A percentile compares a stretch with the other conserved stretches of the same genome.
These are phyloP conservation scores for Tetracladium marchalianum DNA, from an alignment of 495 filamentous ascomycete species.

Conservation along the genomic window DNA sequence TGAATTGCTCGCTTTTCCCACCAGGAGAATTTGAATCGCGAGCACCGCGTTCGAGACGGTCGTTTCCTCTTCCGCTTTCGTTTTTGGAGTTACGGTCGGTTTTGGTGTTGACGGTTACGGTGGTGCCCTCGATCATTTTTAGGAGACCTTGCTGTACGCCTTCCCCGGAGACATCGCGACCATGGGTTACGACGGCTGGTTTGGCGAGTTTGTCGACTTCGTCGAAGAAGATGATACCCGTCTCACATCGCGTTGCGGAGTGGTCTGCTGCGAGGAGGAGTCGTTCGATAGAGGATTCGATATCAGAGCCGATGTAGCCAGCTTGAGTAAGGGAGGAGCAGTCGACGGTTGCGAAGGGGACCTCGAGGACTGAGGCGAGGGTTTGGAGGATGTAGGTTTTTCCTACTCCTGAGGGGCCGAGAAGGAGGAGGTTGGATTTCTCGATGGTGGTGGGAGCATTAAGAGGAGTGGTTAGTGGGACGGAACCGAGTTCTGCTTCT, in stretches of 20 bases:
- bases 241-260: slow-evolving; percentile 74
- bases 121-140: slow-evolving; percentile 95
- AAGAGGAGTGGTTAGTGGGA: slow-evolving; percentile 47
- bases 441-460: slow-evolving; percentile 51
- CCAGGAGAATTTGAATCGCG: neutral
- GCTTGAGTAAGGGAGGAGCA: slow-evolving; percentile 96
- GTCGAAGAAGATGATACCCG: slow-evolving; percentile 89
- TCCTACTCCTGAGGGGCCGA: slow-evolving; percentile 91
- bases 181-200: slow-evolving; percentile 37
- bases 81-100: slow-evolving; percentile 11
- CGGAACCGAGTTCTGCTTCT: slow-evolving; percentile 23
- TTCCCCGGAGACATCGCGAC: slow-evolving; percentile 77
- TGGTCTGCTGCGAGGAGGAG: slow-evolving; percentile 85
- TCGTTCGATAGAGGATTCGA: slow-evolving; percentile 83
- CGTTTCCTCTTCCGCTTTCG: slow-evolving; percentile 4
- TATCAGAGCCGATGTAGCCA: slow-evolving; percentile 95
- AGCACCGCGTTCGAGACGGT: slow-evolving; percentile 9
- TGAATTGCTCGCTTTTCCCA: slow-evolving; percentile 73
- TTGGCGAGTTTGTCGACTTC: slow-evolving; percentile 92
- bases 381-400: slow-evolving; percentile 79
- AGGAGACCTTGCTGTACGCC: slow-evolving; percentile 93
- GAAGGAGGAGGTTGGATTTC: slow-evolving; percentile 89
- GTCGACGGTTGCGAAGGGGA: slow-evolving; percentile 95
- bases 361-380: slow-evolving; percentile 67
- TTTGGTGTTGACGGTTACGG: slow-evolving; percentile 79